Evolutionary conservation across 495 filamentous ascomycete genomes (phyloP), one percentile per base, ranked within the genome.

Genomic region (Glutinoglossum americanum): DNA sequence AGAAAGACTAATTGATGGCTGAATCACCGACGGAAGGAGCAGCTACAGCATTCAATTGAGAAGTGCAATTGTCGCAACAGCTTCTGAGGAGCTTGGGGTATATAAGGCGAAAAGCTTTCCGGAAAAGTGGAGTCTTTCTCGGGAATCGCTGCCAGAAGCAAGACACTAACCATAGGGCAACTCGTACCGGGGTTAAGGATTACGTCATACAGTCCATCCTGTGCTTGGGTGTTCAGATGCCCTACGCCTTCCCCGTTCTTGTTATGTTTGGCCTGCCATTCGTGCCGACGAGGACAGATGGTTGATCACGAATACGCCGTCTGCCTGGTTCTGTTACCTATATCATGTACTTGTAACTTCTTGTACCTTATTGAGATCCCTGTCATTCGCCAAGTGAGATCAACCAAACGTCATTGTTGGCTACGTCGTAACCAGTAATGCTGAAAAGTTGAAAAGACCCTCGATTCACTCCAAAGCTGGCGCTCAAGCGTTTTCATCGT

Each of bases 341-440:
- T 23, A 17, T 5, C 44, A 47, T 33, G 30, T 33, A 33, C 30
- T 33, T n/a, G n/a, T n/a, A n/a, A 35, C 32, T 35, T 35, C 15
- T 3, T 15, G 47, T 25, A 8, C 47, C 21, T n/a, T 51, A 1
- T n/a, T 13, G 3, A 23, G 26, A 25, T 3, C 47, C 47, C 21
- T 21, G 47, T 51, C 47, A 1, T 15, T 51, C 47, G 47, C 21
- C 47, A 23, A 53, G 26, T 53, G 25, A 53, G 49, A 4, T 53
- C 49, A 53, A 53, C 25, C 49, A 6, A 53, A 53, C 49, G 49
- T 53, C 49, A 53, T 53, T 21, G 49, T 27, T 27, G 49, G 49
- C 28, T 28, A 25, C 15, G 9, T 41, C 15, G 37, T 53, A 15
- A 25, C 49, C 28, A 53, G 23, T 11, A 56, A 41, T 21, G 27